Conservation (phyloP, 169 alveolate species). For the Plasmodium vinckei region DNA sequence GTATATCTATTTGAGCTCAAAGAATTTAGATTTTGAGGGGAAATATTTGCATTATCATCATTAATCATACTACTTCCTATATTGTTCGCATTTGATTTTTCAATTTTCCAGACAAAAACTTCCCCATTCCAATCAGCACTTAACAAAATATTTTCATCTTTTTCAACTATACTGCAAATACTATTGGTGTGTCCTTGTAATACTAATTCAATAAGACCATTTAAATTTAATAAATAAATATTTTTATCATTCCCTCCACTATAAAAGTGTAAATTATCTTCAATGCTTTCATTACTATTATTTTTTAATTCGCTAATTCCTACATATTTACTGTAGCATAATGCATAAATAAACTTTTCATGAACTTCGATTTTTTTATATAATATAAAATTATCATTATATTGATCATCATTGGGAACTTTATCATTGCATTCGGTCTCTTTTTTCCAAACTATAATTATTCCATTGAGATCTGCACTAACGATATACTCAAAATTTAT, state of each 20-base stretch:
- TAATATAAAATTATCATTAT: conserved; percentile 23
- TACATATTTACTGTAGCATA: conserved; percentile 44
- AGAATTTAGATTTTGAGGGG: neutral
- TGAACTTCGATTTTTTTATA: conserved; percentile 66
- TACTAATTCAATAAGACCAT: conserved; percentile 53
- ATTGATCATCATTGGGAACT: neutral
- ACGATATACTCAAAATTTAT: conserved; percentile 31
- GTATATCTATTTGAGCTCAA: conserved; percentile 27
- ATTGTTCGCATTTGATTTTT: neutral
- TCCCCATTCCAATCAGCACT: conserved; percentile 74
- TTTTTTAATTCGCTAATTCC: conserved; percentile 53
- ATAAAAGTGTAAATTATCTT: conserved; percentile 45
- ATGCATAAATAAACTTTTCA: conserved; percentile 44
- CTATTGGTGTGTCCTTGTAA: conserved; percentile 68
- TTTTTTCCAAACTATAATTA: conserved; percentile 51
- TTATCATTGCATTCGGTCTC: neutral
- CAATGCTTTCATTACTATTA: neutral
- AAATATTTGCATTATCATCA: neutral
- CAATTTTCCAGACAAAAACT: conserved; percentile 38
- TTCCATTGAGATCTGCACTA: conserved; percentile 52
- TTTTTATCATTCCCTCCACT: conserved; percentile 63
- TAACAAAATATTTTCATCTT: conserved; percentile 35
- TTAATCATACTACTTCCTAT: neutral
- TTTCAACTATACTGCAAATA: conserved; percentile 51
- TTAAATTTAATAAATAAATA: conserved; percentile 26